Percentiles rank a stretch among this genome's conserved stretches.
phyloP scores from a whole-genome alignment of 139 green algal genomes.

The Picochlorum costavermella region DNA sequence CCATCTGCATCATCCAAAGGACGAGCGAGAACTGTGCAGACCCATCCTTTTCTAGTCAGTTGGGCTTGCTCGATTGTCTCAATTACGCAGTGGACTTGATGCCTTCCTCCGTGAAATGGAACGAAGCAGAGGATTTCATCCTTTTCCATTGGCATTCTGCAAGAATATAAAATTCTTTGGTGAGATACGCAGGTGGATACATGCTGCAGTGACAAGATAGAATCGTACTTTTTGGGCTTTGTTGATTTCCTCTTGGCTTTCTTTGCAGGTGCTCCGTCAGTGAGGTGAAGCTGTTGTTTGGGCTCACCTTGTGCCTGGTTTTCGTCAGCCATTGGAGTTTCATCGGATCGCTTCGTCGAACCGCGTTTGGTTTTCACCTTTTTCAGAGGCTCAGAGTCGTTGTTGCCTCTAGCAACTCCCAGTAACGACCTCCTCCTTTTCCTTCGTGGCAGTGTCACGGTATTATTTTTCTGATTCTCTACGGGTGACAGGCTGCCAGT shows the following conservation, averaged over 20 bases:
- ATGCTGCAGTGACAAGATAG: not conserved
- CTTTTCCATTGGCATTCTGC: not conserved
- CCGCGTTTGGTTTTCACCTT: not conserved
- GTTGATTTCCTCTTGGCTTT: not conserved
- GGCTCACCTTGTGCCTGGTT: not conserved
- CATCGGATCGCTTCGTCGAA: not conserved
- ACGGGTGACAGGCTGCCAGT: slow-evolving; percentile 3
- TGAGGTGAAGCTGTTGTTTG: not conserved
- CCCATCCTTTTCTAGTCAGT: not conserved
- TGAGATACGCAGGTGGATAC: too few species aligned
- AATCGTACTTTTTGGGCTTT: not conserved
- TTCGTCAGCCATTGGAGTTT: not conserved
- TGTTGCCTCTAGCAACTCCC: not conserved
- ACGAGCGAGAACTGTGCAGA: not conserved
- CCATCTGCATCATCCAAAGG: not conserved
- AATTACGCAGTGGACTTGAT: not conserved
- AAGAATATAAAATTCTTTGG: not conserved
- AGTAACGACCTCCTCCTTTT: not conserved
- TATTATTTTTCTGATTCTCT: not conserved
- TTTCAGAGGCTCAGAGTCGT: not conserved
- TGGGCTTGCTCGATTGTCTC: not conserved
- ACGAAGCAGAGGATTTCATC: slow-evolving; percentile 1
- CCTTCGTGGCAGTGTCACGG: not conserved
- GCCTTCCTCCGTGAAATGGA: not conserved
- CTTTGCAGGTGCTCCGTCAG: not conserved